Conservation (phyloP, 257 asterid species). For the Ophiorrhiza pumila region DNA sequence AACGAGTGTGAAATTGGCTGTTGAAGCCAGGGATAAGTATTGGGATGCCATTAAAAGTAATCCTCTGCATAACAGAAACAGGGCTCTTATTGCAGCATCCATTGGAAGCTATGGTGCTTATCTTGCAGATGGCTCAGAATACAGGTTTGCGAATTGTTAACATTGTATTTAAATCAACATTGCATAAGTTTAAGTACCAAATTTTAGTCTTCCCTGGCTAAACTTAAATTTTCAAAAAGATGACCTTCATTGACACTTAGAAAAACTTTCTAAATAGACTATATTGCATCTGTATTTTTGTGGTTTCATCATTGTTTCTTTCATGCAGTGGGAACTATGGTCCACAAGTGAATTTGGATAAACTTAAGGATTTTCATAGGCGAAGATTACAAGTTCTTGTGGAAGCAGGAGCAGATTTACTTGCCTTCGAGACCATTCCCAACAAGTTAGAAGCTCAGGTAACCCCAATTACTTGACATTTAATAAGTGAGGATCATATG, state of each 20-base stretch:
- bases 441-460: constrained; percentile 91
- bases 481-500: too few relatives aligned
- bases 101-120: constrained; percentile 90
- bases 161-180: neutral
- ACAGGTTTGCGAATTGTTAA: constrained; percentile 37
- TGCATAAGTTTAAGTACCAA: neutral
- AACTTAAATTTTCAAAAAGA: neutral
- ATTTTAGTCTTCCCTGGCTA: too few relatives aligned
- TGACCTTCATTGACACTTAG: too few relatives aligned
- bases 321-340: constrained; percentile 67
- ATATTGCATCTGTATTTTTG: neutral
- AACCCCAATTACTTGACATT: too few relatives aligned
- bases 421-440: constrained; percentile 88
- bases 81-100: constrained; percentile 81
- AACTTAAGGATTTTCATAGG: constrained; percentile 71
- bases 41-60: constrained; percentile 41
- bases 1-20: constrained; percentile 57
- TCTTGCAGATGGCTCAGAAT: constrained; percentile 95
- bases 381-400: constrained; percentile 74
- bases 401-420: constrained; percentile 70
- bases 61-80: constrained; percentile 36
- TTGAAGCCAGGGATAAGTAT: constrained; percentile 68
- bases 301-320: constrained; percentile 1
- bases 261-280: too few relatives aligned
- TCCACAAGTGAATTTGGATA: constrained; percentile 37